Evolutionary conservation across 169 alveolate species (phyloP).

Genomic region (Plasmodium knowlesi): DNA sequence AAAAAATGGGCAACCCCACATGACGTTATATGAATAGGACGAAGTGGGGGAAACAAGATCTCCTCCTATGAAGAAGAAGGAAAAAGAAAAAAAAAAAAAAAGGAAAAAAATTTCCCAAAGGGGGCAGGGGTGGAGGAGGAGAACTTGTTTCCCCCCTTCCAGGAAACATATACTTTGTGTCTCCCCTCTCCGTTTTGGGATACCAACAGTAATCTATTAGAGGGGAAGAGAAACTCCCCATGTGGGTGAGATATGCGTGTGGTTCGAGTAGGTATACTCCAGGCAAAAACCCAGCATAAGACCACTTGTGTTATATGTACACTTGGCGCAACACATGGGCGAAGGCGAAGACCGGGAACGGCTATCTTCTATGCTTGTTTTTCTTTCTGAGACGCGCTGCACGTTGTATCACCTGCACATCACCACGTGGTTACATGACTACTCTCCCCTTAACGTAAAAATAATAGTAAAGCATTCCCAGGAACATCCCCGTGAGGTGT

Average conservation of each 20-base stretch:
- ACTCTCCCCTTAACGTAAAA: slow-evolving; percentile 2
- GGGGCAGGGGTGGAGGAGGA: too few relatives aligned
- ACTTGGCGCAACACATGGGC: background rate
- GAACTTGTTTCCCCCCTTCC: too few relatives aligned
- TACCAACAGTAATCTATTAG: background rate
- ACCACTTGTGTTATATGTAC: background rate
- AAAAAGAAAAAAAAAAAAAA: too few relatives aligned
- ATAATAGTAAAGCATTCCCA: slow-evolving; percentile 46
- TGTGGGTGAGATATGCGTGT: background rate
- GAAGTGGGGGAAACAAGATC: background rate
- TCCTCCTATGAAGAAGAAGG: too few relatives aligned
- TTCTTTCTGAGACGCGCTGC: background rate
- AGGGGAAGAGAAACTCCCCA: background rate
- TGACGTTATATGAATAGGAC: background rate
- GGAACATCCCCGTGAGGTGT: slow-evolving; percentile 46
- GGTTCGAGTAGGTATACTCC: too few relatives aligned
- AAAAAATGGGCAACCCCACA: background rate
- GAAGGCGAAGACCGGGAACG: background rate
- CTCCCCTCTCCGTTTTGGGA: background rate
- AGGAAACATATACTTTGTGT: background rate
- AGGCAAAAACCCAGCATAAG: background rate
- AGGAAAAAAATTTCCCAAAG: background rate
- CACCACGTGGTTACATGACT: too few relatives aligned
- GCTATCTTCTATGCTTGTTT: background rate
- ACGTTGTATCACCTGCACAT: too few relatives aligned